A percentile compares a stretch with the other conserved stretches of the same genome.
Conservation (phyloP, 768 basidiomycete species). For the Lyophyllum semitale region DNA sequence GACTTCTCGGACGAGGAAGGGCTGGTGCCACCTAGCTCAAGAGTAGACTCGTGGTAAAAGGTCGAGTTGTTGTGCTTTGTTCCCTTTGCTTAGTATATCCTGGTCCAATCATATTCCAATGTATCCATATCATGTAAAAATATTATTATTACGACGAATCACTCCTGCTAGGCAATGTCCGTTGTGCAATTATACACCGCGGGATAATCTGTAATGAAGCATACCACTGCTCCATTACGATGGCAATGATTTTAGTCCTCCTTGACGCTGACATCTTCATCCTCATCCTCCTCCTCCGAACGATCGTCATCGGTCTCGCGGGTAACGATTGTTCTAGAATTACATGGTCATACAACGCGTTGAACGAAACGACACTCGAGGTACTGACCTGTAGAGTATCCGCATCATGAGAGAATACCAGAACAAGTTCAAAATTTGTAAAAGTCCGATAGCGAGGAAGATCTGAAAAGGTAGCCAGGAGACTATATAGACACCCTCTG, state of each 20-base stretch:
- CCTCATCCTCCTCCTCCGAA: slow-evolving; percentile 77
- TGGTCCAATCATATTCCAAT: background rate
- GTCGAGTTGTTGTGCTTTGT: background rate
- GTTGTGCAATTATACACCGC: background rate
- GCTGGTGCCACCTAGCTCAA: slow-evolving; percentile 23
- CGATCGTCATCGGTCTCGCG: slow-evolving; percentile 64
- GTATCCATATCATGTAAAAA: background rate
- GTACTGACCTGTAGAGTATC: slow-evolving; percentile 68
- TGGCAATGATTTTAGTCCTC: slow-evolving; percentile 20
- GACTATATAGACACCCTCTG: slow-evolving; percentile 67
- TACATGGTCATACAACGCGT: slow-evolving; percentile 12
- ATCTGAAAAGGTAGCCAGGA: slow-evolving; percentile 85
- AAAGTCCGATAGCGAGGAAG: slow-evolving; percentile 68
- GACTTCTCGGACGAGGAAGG: slow-evolving; percentile 50
- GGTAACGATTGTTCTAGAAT: slow-evolving; percentile 52
- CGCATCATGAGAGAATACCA: slow-evolving; percentile 90
- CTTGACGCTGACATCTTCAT: slow-evolving; percentile 31
- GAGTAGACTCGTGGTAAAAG: slow-evolving; percentile 11
- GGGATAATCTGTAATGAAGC: background rate
- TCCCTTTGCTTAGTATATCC: background rate
- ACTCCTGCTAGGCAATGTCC: background rate
- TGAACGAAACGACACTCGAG: background rate
- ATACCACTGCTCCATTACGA: background rate
- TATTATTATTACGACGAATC: background rate
- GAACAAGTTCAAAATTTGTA: slow-evolving; percentile 88